These are phyloP conservation scores for Aspergillus novoparasiticus DNA, from an alignment of 2,329 filamentous ascomycete genomes.

Conservation along the genomic window DNA sequence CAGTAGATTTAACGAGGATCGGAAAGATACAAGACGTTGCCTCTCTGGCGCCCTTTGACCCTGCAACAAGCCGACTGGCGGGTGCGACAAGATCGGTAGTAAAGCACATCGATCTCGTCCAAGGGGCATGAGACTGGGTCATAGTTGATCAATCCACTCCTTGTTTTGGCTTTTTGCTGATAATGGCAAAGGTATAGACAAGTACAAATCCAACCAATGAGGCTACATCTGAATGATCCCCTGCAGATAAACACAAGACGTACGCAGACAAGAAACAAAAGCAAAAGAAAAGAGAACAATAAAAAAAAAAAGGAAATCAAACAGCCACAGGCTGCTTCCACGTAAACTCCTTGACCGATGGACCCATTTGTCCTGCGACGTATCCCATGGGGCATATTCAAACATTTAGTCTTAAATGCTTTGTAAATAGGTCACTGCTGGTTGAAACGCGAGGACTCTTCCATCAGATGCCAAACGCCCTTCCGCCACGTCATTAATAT, in stretches of 20 bases:
- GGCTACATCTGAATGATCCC: slow-evolving; percentile 2
- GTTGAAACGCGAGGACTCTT: slow-evolving; percentile 14
- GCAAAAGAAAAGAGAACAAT: slow-evolving; percentile 2
- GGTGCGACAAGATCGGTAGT: neutral
- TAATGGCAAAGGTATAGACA: neutral
- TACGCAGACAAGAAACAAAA: slow-evolving; percentile 1
- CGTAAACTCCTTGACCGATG: slow-evolving; percentile 23
- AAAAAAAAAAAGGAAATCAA: slow-evolving; percentile 9
- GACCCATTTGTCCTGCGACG: slow-evolving; percentile 14
- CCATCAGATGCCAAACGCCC: slow-evolving; percentile 19
- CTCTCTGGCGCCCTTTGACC: neutral
- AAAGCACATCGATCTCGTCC: neutral
- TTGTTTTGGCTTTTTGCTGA: neutral
- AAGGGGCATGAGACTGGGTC: neutral
- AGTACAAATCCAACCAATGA: slow-evolving; percentile 3
- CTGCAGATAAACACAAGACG: slow-evolving; percentile 2
- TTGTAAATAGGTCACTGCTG: slow-evolving; percentile 4
- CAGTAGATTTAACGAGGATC: slow-evolving; percentile 3
- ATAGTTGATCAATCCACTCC: neutral
- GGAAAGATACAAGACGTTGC: neutral
- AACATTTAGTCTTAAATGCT: slow-evolving; percentile 14
- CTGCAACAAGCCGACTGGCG: neutral
- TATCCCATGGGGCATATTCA: slow-evolving; percentile 17
- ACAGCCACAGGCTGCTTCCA: slow-evolving; percentile 19
- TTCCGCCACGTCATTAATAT: slow-evolving; percentile 20